Conservation (phyloP, 1,284 basidiomycete genomes). For the Gomphus bonarii region DNA sequence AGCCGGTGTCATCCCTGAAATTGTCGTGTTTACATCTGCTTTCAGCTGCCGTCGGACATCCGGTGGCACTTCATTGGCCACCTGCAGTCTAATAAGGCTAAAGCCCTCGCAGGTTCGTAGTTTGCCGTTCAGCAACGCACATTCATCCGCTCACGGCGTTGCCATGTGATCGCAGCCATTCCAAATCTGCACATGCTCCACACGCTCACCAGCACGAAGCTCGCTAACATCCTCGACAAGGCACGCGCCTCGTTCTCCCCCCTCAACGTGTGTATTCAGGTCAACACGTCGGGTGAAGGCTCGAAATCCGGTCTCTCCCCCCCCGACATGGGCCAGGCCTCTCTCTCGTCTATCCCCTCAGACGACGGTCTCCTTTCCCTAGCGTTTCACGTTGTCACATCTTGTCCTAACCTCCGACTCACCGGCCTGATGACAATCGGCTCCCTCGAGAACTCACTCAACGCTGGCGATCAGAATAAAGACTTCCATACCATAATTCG, state of each 20-base stretch:
- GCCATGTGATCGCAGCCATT: constrained; percentile 42
- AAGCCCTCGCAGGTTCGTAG: constrained; percentile 70
- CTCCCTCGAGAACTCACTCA: constrained; percentile 58
- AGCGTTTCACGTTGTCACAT: constrained; percentile 58
- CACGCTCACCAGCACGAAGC: constrained; percentile 82
- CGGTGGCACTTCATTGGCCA: constrained; percentile 97
- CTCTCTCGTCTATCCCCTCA: constrained; percentile 17
- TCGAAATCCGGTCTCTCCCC: constrained; percentile 81
- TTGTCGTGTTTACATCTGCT: constrained; percentile 6
- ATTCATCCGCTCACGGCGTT: constrained; percentile 11
- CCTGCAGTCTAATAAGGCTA: constrained; percentile 93
- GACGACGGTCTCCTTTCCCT: constrained; percentile 42
- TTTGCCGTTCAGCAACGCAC: background rate
- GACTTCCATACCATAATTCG: constrained; percentile 72
- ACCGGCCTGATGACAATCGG: constrained; percentile 97
- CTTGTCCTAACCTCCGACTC: constrained; percentile 69
- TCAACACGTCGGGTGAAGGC: constrained; percentile 92
- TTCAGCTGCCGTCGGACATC: constrained; percentile 71
- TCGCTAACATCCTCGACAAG: constrained; percentile 78
- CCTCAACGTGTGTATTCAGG: constrained; percentile 78
- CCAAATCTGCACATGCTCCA: constrained; percentile 87
- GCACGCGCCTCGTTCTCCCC: constrained; percentile 39
- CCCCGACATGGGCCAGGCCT: constrained; percentile 26
- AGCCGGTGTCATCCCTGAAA: constrained; percentile 20
- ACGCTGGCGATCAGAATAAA: constrained; percentile 53